These are phyloP conservation scores for Mycena galericulata DNA, from an alignment of 768 basidiomycete species.

Conservation along the genomic window DNA sequence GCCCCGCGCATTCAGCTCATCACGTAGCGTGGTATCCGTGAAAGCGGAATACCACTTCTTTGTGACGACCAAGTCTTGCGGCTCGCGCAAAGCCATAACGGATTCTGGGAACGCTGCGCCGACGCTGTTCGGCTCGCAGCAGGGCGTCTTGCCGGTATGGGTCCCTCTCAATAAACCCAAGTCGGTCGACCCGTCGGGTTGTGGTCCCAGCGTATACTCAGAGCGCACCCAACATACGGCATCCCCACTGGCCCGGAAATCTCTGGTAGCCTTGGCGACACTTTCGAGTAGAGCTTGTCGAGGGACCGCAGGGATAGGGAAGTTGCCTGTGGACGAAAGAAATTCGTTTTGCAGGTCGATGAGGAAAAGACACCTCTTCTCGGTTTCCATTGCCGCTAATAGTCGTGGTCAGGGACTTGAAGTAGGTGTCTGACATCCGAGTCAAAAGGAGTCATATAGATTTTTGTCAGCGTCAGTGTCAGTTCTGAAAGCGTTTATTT, in stretches of 20 bases:
- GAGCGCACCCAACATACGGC: slow-evolving; percentile 40
- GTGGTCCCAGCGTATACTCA: slow-evolving; percentile 32
- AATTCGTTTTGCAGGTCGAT: slow-evolving; percentile 47
- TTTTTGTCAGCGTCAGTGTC: too few species aligned
- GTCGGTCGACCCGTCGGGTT: slow-evolving; percentile 12
- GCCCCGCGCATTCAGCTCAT: slow-evolving; percentile 30
- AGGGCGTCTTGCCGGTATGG: slow-evolving; percentile 40
- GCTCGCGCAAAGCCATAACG: slow-evolving; percentile 29
- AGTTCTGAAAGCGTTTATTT: too few species aligned
- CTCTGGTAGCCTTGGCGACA: slow-evolving; percentile 25
- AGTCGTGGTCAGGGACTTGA: too few species aligned
- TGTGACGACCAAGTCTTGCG: slow-evolving; percentile 32
- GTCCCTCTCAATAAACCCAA: slow-evolving; percentile 35
- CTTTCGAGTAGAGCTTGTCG: slow-evolving; percentile 33
- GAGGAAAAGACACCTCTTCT: slow-evolving; percentile 37
- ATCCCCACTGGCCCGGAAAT: slow-evolving; percentile 31
- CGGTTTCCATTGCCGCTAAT: slow-evolving; percentile 12
- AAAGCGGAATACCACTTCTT: slow-evolving; percentile 44
- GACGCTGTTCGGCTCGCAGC: slow-evolving; percentile 37
- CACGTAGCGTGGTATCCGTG: slow-evolving; percentile 39
- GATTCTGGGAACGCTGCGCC: slow-evolving; percentile 37
- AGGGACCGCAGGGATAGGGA: slow-evolving; percentile 36
- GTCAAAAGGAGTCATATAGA: neutral
- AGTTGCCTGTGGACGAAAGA: slow-evolving; percentile 37
- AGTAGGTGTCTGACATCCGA: neutral